Conservation (phyloP, 169 alveolate species). For the Plasmodium reichenowi region DNA sequence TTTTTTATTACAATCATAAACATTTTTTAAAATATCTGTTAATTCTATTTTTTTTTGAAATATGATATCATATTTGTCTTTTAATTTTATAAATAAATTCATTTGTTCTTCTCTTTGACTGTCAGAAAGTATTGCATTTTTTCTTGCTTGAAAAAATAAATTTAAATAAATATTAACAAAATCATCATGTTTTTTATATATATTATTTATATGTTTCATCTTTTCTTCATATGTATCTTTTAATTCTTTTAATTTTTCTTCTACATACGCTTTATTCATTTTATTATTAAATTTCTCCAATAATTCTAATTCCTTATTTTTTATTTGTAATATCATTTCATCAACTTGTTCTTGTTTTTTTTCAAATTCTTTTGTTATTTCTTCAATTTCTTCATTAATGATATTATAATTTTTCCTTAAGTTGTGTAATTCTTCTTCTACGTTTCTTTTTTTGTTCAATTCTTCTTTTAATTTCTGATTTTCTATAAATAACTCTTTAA, state of each 20-base stretch:
- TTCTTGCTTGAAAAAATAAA: conserved; percentile 55
- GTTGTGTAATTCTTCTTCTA: conserved; percentile 18
- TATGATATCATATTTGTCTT: conserved; percentile 38
- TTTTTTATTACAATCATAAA: conserved; percentile 45
- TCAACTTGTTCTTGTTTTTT: conserved; percentile 73
- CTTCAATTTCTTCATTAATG: conserved; percentile 69
- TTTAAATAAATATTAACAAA: conserved; percentile 39
- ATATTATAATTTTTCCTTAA: conserved; percentile 36
- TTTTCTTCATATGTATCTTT: conserved; percentile 43
- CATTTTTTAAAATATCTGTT: conserved; percentile 12
- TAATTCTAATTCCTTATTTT: conserved; percentile 50
- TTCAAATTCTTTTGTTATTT: conserved; percentile 69
- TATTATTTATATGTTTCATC: conserved; percentile 16
- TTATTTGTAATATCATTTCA: conserved; percentile 72
- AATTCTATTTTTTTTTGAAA: conserved; percentile 55
- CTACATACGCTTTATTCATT: conserved; percentile 33
- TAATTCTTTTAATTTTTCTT: conserved; percentile 40
- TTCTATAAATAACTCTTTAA: conserved; percentile 9
- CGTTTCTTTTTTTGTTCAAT: conserved; percentile 50
- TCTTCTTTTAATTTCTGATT: neutral
- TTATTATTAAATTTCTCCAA: conserved; percentile 38
- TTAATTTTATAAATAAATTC: conserved; percentile 39
- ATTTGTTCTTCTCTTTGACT: conserved; percentile 64
- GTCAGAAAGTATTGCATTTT: conserved; percentile 41
- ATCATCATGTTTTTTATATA: conserved; percentile 52